These are phyloP conservation scores for Curvularia hawaiiensis DNA, from an alignment of 2,329 filamentous ascomycete species.

Conservation along the genomic window DNA sequence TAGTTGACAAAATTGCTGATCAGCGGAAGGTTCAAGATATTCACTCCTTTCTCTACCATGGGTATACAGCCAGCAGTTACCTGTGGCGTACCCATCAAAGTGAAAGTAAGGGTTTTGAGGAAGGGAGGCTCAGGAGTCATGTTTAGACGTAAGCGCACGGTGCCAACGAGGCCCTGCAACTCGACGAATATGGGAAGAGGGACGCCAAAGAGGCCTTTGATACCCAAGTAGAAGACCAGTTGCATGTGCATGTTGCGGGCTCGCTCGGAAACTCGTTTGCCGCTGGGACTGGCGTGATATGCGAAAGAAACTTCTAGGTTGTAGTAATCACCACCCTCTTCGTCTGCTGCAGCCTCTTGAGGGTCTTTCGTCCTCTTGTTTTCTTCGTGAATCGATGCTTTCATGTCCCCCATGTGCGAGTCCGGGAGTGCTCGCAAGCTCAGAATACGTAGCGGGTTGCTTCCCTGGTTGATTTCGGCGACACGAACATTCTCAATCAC, in stretches of 20 bases:
- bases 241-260: conserved; percentile 98
- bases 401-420: conserved; percentile 78
- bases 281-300: conserved; percentile 83
- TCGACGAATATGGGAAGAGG: conserved; percentile 89
- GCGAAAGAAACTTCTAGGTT: conserved; percentile 90
- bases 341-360: conserved; percentile 84
- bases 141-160: conserved; percentile 79
- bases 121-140: conserved; percentile 92
- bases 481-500: conserved; percentile 94
- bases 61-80: conserved; percentile 88
- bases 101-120: conserved; percentile 89
- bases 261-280: conserved; percentile 73
- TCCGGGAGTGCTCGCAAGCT: conserved; percentile 87
- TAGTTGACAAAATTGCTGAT: conserved; percentile 98
- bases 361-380: conserved; percentile 83
- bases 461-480: conserved; percentile 92
- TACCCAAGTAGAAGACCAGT: conserved; percentile 88
- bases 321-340: conserved; percentile 90
- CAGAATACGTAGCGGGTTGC: conserved; percentile 85
- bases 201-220: conserved; percentile 87
- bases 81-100: conserved; percentile 90
- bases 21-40: conserved; percentile 86
- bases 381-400: conserved; percentile 77
- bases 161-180: conserved; percentile 87
- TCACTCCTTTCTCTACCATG: conserved; percentile 88